Base-by-base conservation (phyloP, 2,329 filamentous ascomycete genomes). In the Colletotrichum echinochloae region DNA sequence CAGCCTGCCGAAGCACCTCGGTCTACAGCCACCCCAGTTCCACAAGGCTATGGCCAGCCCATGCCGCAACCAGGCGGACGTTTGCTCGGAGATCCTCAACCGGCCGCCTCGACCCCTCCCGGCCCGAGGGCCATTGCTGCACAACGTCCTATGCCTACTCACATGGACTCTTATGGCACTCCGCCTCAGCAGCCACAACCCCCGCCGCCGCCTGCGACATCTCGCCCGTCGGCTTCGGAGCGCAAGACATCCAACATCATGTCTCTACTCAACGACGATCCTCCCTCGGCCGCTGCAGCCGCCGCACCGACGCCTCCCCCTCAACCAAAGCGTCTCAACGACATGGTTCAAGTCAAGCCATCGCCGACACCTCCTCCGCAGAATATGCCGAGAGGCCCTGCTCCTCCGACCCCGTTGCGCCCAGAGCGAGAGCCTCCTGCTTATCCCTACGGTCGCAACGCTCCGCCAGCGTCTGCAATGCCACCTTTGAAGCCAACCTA, bases 231-330 rank as follows among this genome's bases (percentile, higher is more conserved):
- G 3, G 78, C 83, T 3, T 77, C 80, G 2, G 86, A 88, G 73
- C 83, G 86, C n/a, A 91, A 90, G 80, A 89, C 85, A 9, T 90
- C 88, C 18, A 91, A 82, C 72, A 84, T 91, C 71, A 89, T 90
- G 85, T 88, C 88, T 0, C 78, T 91, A 71, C 81, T 91, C 3
- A 90, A 90, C 73, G 88, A 90, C 72, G 89, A 90, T 63, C 83
- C 85, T 9, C 81, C 81, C 4, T 80, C 83, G 7, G 80, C 84
- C 8, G 83, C 83, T n/a, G 78, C 83, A 1, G 52, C 68, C 35
- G 57, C 68, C 26, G 64, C 68, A 44, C 65, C 68, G 23, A 52
- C 57, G 44, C 37, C 68, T 7, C 60, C 68, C 11, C 68, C 68
- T 48, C 80, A 83, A 60, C 81, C 81, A 0, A 88, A 89, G 78